Percentiles rank a stretch among this genome's conserved stretches.
These are phyloP conservation scores for Conoideocrella luteorostrata DNA, from an alignment of 2,329 filamentous ascomycete species.

Conservation along the genomic window DNA sequence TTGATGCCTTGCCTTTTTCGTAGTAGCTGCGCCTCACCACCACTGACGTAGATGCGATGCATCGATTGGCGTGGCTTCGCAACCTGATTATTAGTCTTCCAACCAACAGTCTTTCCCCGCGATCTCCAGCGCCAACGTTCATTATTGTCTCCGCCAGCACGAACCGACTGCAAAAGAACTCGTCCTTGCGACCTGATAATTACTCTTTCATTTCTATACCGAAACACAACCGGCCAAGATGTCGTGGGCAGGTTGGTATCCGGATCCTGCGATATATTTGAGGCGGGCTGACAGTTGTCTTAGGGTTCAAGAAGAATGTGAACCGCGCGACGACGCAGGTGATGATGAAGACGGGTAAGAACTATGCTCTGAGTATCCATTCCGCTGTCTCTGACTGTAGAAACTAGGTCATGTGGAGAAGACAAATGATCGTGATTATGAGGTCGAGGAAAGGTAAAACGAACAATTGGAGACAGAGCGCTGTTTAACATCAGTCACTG, in stretches of 20 bases:
- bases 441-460: slow-evolving; percentile 81
- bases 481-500: slow-evolving; percentile 9
- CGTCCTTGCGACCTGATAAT: neutral
- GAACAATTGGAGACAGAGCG: neutral
- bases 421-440: slow-evolving; percentile 97
- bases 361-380: neutral
- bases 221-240: slow-evolving; percentile 34
- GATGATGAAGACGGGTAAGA: slow-evolving; percentile 95
- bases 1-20: neutral
- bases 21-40: slow-evolving; percentile 8
- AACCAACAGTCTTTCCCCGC: neutral
- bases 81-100: slow-evolving; percentile 13
- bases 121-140: neutral
- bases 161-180: neutral
- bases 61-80: slow-evolving; percentile 28
- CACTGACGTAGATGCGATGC: slow-evolving; percentile 17
- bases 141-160: neutral
- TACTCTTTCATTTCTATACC: slow-evolving; percentile 2
- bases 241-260: slow-evolving; percentile 61
- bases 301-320: slow-evolving; percentile 76
- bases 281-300: slow-evolving; percentile 24
- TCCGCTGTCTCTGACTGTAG: neutral
- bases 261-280: slow-evolving; percentile 19
- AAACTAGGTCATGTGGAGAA: slow-evolving; percentile 83
- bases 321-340: slow-evolving; percentile 98